phyloP scores from a whole-genome alignment of 768 basidiomycete genomes.

The Phylloporus rhodoxanthus region DNA sequence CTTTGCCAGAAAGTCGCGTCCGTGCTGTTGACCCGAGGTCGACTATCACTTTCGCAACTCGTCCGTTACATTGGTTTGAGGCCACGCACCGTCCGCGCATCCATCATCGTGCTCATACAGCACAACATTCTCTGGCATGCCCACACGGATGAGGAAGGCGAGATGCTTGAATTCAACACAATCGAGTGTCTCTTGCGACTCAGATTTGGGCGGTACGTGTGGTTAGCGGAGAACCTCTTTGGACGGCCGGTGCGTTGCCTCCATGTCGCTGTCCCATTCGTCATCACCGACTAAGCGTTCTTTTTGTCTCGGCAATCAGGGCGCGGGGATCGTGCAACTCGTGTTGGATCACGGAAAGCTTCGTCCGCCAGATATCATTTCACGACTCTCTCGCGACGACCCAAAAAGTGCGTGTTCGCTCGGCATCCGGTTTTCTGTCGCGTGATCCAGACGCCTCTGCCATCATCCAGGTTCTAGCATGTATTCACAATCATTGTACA shows the following conservation, averaged over 20 bases:
- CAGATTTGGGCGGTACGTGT: constrained; percentile 78
- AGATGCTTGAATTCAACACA: constrained; percentile 75
- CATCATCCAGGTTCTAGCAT: constrained; percentile 28
- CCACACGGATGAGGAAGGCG: constrained; percentile 61
- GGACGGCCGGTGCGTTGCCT: constrained; percentile 56
- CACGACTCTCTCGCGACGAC: constrained; percentile 45
- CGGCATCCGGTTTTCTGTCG: background rate
- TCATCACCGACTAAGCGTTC: background rate
- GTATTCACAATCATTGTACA: constrained; percentile 59
- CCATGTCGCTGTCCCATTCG: background rate
- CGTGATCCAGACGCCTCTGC: background rate
- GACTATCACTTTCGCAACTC: constrained; percentile 65
- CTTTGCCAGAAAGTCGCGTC: constrained; percentile 60
- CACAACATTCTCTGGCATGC: constrained; percentile 91
- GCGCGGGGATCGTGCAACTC: constrained; percentile 65
- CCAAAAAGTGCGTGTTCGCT: constrained; percentile 45
- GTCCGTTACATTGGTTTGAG: constrained; percentile 64
- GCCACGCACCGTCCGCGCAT: constrained; percentile 60
- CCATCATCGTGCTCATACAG: constrained; percentile 76
- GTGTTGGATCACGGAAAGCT: constrained; percentile 86
- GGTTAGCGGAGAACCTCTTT: constrained; percentile 63
- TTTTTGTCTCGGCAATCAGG: constrained; percentile 37
- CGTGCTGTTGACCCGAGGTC: constrained; percentile 72
- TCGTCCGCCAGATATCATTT: constrained; percentile 63
- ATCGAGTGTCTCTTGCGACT: constrained; percentile 78